Conservation (phyloP, 2,329 filamentous ascomycete species). For the Geosmithia morbida region DNA sequence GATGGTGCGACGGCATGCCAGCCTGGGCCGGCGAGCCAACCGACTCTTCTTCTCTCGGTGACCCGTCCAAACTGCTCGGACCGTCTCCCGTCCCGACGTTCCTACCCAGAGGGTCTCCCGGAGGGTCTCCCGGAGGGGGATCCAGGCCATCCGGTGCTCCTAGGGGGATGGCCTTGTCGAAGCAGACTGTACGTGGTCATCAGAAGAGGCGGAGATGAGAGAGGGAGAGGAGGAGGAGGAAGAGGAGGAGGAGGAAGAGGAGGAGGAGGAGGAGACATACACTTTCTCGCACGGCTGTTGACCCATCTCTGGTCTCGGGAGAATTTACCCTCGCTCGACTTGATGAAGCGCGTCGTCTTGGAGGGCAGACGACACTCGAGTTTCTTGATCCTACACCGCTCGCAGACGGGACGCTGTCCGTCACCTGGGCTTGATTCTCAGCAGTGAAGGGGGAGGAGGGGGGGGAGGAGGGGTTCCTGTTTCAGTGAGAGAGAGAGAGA, state of each 20-base stretch:
- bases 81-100: too few relatives aligned
- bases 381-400: background rate
- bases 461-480: too few relatives aligned
- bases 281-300: background rate
- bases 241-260: background rate
- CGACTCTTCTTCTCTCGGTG: too few relatives aligned
- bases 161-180: background rate
- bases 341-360: background rate
- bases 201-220: background rate
- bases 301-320: conserved; percentile 1
- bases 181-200: background rate
- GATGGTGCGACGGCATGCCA: background rate
- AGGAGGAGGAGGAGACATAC: background rate
- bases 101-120: background rate
- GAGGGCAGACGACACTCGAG: conserved; percentile 1
- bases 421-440: background rate
- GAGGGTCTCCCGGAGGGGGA: background rate
- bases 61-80: too few relatives aligned
- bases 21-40: too few relatives aligned
- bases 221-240: background rate
- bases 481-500: too few relatives aligned
- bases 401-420: background rate
- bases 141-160: background rate
- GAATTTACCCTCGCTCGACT: background rate
- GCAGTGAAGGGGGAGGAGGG: background rate